Conservation (phyloP, 148 eudicot species). For the Dysphania ambrosioides region DNA sequence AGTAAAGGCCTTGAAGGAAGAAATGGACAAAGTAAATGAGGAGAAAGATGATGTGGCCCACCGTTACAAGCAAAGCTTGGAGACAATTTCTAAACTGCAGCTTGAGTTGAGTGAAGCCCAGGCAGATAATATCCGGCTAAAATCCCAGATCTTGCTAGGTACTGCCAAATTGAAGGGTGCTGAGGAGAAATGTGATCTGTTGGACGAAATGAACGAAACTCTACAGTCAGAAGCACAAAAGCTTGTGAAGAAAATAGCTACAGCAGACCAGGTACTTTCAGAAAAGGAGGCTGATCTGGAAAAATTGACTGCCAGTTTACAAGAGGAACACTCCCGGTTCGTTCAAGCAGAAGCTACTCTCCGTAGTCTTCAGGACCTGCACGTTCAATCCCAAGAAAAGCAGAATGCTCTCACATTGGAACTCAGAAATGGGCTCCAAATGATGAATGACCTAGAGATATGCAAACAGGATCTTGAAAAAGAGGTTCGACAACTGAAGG, state of each 20-base stretch:
- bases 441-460: slow-evolving; percentile 58
- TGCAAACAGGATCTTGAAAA: slow-evolving; percentile 58
- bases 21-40: slow-evolving; percentile 42
- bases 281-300: slow-evolving; percentile 64
- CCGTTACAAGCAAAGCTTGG: slow-evolving; percentile 54
- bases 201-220: slow-evolving; percentile 60
- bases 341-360: slow-evolving; percentile 68
- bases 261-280: slow-evolving; percentile 60
- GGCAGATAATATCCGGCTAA: slow-evolving; percentile 55
- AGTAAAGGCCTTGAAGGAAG: slow-evolving; percentile 47
- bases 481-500: slow-evolving; percentile 49
- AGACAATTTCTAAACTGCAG: slow-evolving; percentile 58
- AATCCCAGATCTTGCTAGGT: slow-evolving; percentile 40
- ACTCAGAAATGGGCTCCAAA: slow-evolving; percentile 64
- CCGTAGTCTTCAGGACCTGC: slow-evolving; percentile 48
- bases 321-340: slow-evolving; percentile 56
- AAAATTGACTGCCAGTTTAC: slow-evolving; percentile 45
- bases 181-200: slow-evolving; percentile 47
- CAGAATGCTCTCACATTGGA: slow-evolving; percentile 70
- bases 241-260: slow-evolving; percentile 47
- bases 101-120: slow-evolving; percentile 48
- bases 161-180: slow-evolving; percentile 51
- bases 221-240: slow-evolving; percentile 59
- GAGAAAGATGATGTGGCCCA: slow-evolving; percentile 52
- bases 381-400: slow-evolving; percentile 72